Evolutionary conservation across 371 early-diverging fungal genomes (phyloP), one percentile per base, ranked within the genome.

Genomic region (Conidiobolus incongruus): DNA sequence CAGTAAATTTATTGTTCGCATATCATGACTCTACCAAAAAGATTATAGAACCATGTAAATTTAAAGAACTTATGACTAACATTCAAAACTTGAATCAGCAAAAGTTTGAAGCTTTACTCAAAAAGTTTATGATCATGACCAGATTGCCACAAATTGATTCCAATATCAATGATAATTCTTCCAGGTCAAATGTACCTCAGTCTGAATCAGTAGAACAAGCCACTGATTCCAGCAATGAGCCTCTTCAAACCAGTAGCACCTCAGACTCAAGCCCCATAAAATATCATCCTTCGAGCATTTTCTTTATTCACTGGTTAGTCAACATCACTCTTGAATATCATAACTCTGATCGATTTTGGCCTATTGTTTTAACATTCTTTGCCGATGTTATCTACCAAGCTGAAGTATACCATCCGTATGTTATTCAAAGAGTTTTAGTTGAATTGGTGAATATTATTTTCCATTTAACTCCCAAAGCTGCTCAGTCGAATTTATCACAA

Each of bases 331-430:
- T 15, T 13, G 5, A 19, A 13, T 17, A 19, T 22, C 19, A 30
- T 6, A 34, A 43, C 13, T 11, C 33, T 10, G 23, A 30, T 17
- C 15, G 13, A 6, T 20, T 20, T 33, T 32, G 43, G 43, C 34
- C 43, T 4, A 11, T 43, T 31, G 19, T 43, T 21, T 12, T 43
- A 16, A 33, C 43, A 10, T 43, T 43, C 43, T 34, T 43, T 7
- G 43, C 33, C 22, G 43, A 43, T 21, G 34, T 43, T 8, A 33
- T 30, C 21, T 43, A 43, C n/a, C 43, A 43, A n/a, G 43, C 43
- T 11, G 43, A 43, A 6, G 31, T 32, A 15, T 43, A 43, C 34
- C 34, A 43, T 22, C 43, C 43, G 4, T 43, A 43, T 34, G 12
- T 43, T 12, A 22, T 43, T 6, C 32, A 43, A 22, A 23, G 16